These are phyloP conservation scores for Annona cherimola DNA, from an alignment of 164 flowering plant species.

Conservation along the genomic window DNA sequence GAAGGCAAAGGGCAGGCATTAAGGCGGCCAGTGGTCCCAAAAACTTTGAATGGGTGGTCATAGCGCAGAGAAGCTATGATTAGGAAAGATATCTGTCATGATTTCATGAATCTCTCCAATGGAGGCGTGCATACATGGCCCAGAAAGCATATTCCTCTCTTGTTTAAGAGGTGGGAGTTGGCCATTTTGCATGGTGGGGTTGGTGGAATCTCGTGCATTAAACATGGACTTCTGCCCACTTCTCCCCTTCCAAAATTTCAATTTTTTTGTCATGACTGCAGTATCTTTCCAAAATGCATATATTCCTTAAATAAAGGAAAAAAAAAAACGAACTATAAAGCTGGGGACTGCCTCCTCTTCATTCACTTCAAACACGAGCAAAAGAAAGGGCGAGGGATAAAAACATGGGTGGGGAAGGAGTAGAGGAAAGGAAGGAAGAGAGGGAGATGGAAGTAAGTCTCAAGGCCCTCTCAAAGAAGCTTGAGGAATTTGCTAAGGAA, in stretches of 20 bases:
- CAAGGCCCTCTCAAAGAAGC: slow-evolving; percentile 46
- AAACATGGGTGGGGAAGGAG: slow-evolving; percentile 10
- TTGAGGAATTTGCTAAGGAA: slow-evolving; percentile 58
- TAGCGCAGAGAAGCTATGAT: neutral
- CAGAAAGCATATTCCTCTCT: neutral
- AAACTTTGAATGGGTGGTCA: neutral
- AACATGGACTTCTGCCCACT: slow-evolving; percentile 11
- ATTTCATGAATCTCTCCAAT: neutral
- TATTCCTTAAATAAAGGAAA: neutral
- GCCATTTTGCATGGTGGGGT: slow-evolving; percentile 27
- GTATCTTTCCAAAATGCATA: neutral
- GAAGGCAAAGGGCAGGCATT: neutral
- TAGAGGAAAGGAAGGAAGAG: slow-evolving; percentile 9
- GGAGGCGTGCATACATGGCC: neutral
- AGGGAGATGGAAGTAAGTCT: slow-evolving; percentile 33
- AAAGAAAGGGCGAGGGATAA: slow-evolving; percentile 9
- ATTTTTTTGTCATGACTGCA: neutral
- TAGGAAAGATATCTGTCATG: neutral
- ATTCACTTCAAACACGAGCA: neutral
- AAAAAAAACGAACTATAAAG: neutral
- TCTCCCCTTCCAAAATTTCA: neutral
- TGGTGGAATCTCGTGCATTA: slow-evolving; percentile 19
- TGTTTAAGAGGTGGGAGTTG: slow-evolving; percentile 11
- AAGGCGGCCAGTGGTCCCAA: neutral
- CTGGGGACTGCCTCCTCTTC: slow-evolving; percentile 2